A percentile compares a stretch with the other conserved stretches of the same genome.
phyloP scores from a whole-genome alignment of 179 eudicot genomes.

The Actinidia arguta region DNA sequence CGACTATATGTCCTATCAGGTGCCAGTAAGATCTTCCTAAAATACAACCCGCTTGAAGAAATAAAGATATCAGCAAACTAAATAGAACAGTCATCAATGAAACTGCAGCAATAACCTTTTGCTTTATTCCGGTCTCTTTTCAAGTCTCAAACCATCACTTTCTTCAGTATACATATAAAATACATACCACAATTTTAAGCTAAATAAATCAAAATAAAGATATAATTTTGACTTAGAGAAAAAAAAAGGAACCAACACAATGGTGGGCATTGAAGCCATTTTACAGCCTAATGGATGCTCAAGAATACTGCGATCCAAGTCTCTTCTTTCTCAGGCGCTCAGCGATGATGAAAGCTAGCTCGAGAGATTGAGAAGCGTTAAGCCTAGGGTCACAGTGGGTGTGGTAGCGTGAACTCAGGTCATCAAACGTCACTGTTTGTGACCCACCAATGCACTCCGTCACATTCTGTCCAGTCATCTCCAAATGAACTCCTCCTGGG shows the following conservation, averaged over 20 bases:
- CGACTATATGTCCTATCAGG: no score
- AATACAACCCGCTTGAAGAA: no score
- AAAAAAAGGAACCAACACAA: neutral
- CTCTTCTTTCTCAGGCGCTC: conserved; percentile 46
- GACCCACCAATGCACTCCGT: conserved; percentile 54
- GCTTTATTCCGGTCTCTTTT: neutral
- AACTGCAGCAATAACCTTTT: neutral
- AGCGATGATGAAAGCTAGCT: conserved; percentile 47
- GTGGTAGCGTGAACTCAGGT: conserved; percentile 49
- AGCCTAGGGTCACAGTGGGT: conserved; percentile 51
- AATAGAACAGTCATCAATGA: neutral
- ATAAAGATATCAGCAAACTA: neutral
- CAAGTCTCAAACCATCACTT: neutral
- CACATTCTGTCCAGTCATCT: conserved; percentile 52
- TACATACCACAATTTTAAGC: conserved; percentile 21
- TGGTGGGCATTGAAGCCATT: conserved; percentile 5
- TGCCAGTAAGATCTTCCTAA: no score
- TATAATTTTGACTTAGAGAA: conserved; percentile 23
- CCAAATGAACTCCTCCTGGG: conserved; percentile 49
- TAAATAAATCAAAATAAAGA: conserved; percentile 26
- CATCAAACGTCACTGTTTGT: conserved; percentile 42
- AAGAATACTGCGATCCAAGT: conserved; percentile 24
- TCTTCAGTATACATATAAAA: neutral
- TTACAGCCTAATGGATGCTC: neutral
- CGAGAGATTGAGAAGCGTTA: conserved; percentile 46